Percentiles rank a stretch among this genome's conserved stretches.
phyloP scores from a whole-genome alignment of 306 rosid genomes.

The Rosa rugosa region DNA sequence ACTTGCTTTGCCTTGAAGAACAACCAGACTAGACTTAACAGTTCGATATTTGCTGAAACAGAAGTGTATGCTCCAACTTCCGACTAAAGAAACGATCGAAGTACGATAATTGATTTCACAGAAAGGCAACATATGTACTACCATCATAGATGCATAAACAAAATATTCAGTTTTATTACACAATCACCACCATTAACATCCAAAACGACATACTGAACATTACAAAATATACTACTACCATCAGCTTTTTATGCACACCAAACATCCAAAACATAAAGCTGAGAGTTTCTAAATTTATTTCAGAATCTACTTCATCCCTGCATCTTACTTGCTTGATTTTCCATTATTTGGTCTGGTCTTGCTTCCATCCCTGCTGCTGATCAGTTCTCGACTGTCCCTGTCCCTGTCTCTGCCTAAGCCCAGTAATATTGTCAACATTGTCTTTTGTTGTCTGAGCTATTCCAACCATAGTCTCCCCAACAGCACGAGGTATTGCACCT shows the following conservation, averaged over 20 bases:
- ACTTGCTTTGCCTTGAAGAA: no score
- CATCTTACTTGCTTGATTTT: neutral
- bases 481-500: slow-evolving; percentile 31
- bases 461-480: slow-evolving; percentile 66
- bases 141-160: neutral
- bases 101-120: neutral
- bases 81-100: no score
- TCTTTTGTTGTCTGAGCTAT: slow-evolving; percentile 59
- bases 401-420: slow-evolving; percentile 35
- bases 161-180: neutral
- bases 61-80: no score
- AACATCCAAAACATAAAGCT: neutral
- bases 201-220: neutral
- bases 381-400: neutral
- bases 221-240: neutral
- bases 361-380: neutral
- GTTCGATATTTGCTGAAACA: no score
- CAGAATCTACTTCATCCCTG: neutral
- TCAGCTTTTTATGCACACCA: neutral
- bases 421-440: slow-evolving; percentile 24
- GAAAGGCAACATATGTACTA: neutral
- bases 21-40: no score
- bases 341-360: neutral
- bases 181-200: neutral
- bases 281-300: neutral